These are phyloP conservation scores for Aspergillus piperis DNA, from an alignment of 2,329 filamentous ascomycete genomes.

Conservation along the genomic window DNA sequence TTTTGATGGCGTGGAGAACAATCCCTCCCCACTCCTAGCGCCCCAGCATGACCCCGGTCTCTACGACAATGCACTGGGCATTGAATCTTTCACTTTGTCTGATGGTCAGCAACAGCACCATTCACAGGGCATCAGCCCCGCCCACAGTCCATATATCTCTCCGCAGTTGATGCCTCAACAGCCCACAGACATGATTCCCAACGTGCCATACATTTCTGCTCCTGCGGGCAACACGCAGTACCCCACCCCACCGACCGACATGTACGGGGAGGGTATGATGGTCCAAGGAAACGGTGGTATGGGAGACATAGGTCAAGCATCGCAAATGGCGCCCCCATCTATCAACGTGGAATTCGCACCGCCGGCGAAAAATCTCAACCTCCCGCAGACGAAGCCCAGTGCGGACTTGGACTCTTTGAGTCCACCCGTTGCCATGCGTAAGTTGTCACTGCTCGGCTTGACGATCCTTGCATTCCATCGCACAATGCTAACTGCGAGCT, in stretches of 20 bases:
- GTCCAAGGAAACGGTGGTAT: conserved; percentile 49
- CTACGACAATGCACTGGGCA: conserved; percentile 75
- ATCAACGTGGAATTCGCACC: conserved; percentile 95
- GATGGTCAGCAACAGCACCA: conserved; percentile 57
- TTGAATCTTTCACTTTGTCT: conserved; percentile 78
- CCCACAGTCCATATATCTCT: conserved; percentile 71
- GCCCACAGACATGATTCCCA: conserved; percentile 60
- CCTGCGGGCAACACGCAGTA: conserved; percentile 53
- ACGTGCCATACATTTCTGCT: conserved; percentile 48
- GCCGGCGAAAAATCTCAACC: conserved; percentile 64
- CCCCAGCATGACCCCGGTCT: conserved; percentile 69
- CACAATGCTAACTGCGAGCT: conserved; percentile 8
- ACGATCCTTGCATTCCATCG: neutral
- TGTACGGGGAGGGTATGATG: conserved; percentile 55
- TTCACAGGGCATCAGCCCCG: conserved; percentile 59
- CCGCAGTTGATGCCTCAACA: conserved; percentile 70
- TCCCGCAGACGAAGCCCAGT: conserved; percentile 67
- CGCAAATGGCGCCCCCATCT: conserved; percentile 84
- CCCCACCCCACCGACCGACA: conserved; percentile 49
- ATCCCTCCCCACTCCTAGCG: conserved; percentile 76
- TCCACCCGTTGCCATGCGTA: conserved; percentile 70
- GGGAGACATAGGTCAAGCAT: conserved; percentile 66
- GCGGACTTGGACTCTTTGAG: conserved; percentile 75
- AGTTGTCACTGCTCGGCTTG: conserved; percentile 16
- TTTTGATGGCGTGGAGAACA: conserved; percentile 73